These are phyloP conservation scores for Centaurea solstitialis DNA, from an alignment of 129 eudicot genomes.

Conservation along the genomic window DNA sequence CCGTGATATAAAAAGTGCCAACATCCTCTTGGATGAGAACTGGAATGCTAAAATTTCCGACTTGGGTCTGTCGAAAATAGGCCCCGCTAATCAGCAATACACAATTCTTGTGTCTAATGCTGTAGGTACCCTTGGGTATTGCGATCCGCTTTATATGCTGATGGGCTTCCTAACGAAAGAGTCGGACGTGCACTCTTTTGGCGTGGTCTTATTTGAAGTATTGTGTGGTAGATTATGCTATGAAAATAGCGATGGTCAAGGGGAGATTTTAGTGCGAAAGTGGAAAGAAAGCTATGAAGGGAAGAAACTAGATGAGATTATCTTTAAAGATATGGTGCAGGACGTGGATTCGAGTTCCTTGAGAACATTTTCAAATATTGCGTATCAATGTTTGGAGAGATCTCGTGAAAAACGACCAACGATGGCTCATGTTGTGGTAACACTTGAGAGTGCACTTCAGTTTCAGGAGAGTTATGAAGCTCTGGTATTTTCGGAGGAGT, in stretches of 20 bases:
- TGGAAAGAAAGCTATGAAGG: not conserved
- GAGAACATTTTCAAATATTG: not conserved
- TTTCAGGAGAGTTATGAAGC: too few species aligned
- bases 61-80: too few species aligned
- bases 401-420: not conserved
- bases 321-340: not conserved
- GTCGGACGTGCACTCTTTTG: not conserved
- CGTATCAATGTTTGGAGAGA: not conserved
- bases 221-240: not conserved
- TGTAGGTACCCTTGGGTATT: not conserved
- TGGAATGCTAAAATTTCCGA: too few species aligned
- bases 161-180: not conserved
- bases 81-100: too few species aligned
- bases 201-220: not conserved
- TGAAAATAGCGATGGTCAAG: not conserved
- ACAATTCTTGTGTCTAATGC: too few species aligned
- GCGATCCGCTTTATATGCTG: not conserved
- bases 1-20: too few species aligned
- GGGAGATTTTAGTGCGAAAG: not conserved
- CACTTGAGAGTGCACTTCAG: not conserved
- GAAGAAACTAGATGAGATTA: not conserved
- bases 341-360: not conserved
- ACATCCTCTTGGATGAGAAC: too few species aligned
- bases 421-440: not conserved
- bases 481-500: too few species aligned